Evolutionary conservation across 2,329 filamentous ascomycete genomes (phyloP).

Genomic region (Fusarium nurragi): DNA sequence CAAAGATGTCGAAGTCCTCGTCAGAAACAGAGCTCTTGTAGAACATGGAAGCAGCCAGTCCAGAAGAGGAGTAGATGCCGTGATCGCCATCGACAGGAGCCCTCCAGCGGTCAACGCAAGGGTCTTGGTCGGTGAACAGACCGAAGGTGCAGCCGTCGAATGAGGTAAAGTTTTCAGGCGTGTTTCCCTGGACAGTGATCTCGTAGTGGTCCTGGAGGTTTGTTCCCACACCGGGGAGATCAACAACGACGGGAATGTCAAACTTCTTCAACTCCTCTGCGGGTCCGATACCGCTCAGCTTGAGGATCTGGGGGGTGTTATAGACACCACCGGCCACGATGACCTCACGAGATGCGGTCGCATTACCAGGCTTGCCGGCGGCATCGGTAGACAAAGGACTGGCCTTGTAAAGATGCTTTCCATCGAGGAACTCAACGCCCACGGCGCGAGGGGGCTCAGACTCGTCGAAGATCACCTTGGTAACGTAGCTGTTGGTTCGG

Average conservation of each 20-base stretch:
- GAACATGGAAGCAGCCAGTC: slow-evolving; percentile 60
- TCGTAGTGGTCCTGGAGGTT: slow-evolving; percentile 67
- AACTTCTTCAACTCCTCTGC: slow-evolving; percentile 53
- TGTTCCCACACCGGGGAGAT: slow-evolving; percentile 65
- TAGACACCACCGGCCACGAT: slow-evolving; percentile 61
- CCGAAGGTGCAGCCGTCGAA: slow-evolving; percentile 48
- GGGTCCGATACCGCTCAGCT: slow-evolving; percentile 61
- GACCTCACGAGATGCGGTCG: slow-evolving; percentile 54
- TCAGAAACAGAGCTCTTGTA: slow-evolving; percentile 51
- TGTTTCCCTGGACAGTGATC: slow-evolving; percentile 46
- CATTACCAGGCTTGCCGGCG: slow-evolving; percentile 21
- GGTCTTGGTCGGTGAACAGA: slow-evolving; percentile 45
- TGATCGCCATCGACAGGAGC: slow-evolving; percentile 41
- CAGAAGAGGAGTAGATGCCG: slow-evolving; percentile 56
- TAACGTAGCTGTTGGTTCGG: slow-evolving; percentile 45
- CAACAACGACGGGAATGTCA: slow-evolving; percentile 56
- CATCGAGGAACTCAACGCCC: slow-evolving; percentile 48
- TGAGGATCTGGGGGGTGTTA: slow-evolving; percentile 62
- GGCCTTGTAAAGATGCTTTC: slow-evolving; percentile 37
- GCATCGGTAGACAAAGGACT: slow-evolving; percentile 22
- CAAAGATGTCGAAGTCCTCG: slow-evolving; percentile 60
- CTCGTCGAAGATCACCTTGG: slow-evolving; percentile 51
- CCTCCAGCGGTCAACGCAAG: slow-evolving; percentile 51
- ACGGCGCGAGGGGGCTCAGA: slow-evolving; percentile 44
- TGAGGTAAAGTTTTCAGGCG: slow-evolving; percentile 39